Evolutionary conservation across 805 yeast genomes (phyloP).

Genomic region (Yarrowia sp.): DNA sequence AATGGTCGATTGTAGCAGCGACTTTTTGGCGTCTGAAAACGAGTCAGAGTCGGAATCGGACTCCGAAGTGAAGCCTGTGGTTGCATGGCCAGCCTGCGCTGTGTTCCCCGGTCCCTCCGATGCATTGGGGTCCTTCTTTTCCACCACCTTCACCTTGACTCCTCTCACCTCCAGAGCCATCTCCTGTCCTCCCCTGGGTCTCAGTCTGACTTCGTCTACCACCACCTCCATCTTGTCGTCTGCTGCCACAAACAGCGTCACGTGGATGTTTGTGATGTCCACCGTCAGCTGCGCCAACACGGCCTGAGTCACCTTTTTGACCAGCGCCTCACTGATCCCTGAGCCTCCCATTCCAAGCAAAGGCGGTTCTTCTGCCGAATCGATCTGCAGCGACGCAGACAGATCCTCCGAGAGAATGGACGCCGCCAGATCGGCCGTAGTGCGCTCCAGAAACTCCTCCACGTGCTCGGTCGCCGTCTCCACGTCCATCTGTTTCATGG

Average conservation of each 20-base stretch:
- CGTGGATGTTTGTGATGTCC: slow-evolving; percentile 2
- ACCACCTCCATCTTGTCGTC: slow-evolving; percentile 38
- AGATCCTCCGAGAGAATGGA: slow-evolving; percentile 10
- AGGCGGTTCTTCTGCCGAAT: slow-evolving; percentile 22
- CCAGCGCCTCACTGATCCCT: slow-evolving; percentile 7
- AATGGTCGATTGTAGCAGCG: slow-evolving; percentile 57
- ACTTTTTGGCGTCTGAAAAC: slow-evolving; percentile 41
- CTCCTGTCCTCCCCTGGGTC: slow-evolving; percentile 41
- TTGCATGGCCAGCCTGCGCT: neutral
- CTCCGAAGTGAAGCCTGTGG: slow-evolving; percentile 10
- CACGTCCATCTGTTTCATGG: slow-evolving; percentile 47
- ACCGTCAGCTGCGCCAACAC: slow-evolving; percentile 19
- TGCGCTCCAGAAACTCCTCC: slow-evolving; percentile 28
- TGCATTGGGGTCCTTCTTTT: neutral
- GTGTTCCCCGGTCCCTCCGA: too few species aligned
- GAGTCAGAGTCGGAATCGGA: slow-evolving; percentile 41
- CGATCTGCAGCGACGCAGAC: slow-evolving; percentile 1
- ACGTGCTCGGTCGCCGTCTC: slow-evolving; percentile 47
- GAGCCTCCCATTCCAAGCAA: slow-evolving; percentile 19
- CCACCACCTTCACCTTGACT: slow-evolving; percentile 11
- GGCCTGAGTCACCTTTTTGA: slow-evolving; percentile 17
- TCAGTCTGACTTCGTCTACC: slow-evolving; percentile 43
- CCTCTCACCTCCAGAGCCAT: slow-evolving; percentile 14
- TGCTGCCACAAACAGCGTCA: slow-evolving; percentile 24
- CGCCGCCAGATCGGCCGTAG: slow-evolving; percentile 37